phyloP scores from a whole-genome alignment of 2,329 filamentous ascomycete species.

The Fusarium chuoi region DNA sequence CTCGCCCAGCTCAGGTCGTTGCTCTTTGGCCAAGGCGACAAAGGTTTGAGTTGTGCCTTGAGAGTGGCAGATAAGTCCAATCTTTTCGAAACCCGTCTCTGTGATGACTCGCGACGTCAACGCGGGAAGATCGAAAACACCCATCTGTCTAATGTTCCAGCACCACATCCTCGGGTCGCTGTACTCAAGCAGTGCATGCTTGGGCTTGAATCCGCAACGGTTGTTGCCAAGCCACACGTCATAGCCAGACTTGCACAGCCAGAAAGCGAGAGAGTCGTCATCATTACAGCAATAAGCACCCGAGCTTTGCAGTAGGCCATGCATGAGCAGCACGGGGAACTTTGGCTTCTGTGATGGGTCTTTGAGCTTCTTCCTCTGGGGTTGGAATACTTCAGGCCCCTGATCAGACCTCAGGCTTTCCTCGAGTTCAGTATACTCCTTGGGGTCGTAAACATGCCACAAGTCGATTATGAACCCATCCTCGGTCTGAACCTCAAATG shows the following conservation, averaged over 20 bases:
- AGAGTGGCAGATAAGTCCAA: conserved; percentile 86
- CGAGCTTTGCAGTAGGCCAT: conserved; percentile 86
- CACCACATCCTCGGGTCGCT: conserved; percentile 92
- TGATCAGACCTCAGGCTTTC: conserved; percentile 61
- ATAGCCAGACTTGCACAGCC: conserved; percentile 89
- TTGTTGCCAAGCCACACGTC: conserved; percentile 98
- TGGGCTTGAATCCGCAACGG: conserved; percentile 83
- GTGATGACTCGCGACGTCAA: conserved; percentile 81
- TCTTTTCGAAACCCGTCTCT: conserved; percentile 84
- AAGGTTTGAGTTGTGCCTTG: conserved; percentile 92
- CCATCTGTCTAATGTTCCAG: conserved; percentile 97
- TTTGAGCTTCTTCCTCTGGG: conserved; percentile 50
- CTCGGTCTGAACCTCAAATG: conserved; percentile 87
- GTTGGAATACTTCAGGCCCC: conserved; percentile 71
- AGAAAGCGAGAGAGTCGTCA: conserved; percentile 90
- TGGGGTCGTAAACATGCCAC: conserved; percentile 90
- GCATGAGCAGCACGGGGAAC: conserved; percentile 88
- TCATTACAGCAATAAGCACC: conserved; percentile 93
- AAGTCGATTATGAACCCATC: conserved; percentile 91
- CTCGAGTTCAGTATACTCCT: conserved; percentile 69
- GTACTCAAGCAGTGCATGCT: conserved; percentile 76
- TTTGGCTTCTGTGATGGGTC: conserved; percentile 59
- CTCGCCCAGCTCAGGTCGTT: conserved; percentile 83
- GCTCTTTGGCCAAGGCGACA: conserved; percentile 88
- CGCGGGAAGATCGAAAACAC: conserved; percentile 85